These are phyloP conservation scores for Amanita exitialis DNA, from an alignment of 768 basidiomycete species.

Conservation along the genomic window DNA sequence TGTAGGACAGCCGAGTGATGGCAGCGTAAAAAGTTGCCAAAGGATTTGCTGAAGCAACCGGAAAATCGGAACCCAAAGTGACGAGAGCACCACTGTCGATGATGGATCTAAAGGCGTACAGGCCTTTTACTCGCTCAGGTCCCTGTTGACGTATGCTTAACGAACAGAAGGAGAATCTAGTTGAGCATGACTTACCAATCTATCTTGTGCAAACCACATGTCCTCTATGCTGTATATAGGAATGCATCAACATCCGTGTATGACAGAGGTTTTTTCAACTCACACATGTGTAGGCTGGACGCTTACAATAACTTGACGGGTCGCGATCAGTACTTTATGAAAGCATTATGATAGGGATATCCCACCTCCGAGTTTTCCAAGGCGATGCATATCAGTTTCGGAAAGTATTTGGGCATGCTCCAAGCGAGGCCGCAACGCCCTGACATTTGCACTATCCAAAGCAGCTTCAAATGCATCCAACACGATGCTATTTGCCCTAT, in stretches of 20 bases:
- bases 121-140: constrained; percentile 68
- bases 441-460: constrained; percentile 48
- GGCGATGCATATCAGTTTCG: constrained; percentile 60
- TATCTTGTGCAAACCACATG: constrained; percentile 85
- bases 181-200: constrained; percentile 41
- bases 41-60: constrained; percentile 83
- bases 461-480: constrained; percentile 75
- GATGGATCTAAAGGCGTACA: constrained; percentile 81
- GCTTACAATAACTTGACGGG: constrained; percentile 69
- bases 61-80: constrained; percentile 82
- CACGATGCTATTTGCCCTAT: constrained; percentile 79
- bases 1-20: constrained; percentile 58
- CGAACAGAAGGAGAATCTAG: background rate
- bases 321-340: background rate
- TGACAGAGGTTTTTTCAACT: constrained; percentile 17
- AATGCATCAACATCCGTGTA: background rate
- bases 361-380: constrained; percentile 72
- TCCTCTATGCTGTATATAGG: constrained; percentile 49
- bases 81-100: constrained; percentile 56
- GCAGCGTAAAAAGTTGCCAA: constrained; percentile 85
- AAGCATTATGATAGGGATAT: constrained; percentile 10
- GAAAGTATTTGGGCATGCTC: constrained; percentile 90
- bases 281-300: constrained; percentile 86
- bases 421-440: constrained; percentile 63
- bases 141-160: constrained; percentile 35